Conservation (phyloP, 768 basidiomycete genomes). For the Mycena galericulata region DNA sequence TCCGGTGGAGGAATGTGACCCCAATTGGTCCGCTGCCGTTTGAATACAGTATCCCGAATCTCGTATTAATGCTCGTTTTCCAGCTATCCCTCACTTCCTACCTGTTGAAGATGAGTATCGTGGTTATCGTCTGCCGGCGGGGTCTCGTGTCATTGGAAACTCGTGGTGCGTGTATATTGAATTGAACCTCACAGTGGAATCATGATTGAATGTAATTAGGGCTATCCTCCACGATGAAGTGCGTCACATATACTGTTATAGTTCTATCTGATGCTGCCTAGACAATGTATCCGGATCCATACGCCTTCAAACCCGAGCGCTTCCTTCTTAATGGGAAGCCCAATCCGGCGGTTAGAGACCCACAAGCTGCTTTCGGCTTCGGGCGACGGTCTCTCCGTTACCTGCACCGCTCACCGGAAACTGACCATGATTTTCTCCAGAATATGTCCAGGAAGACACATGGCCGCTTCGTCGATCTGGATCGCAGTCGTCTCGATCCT, state of each 20-base stretch:
- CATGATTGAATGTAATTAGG: neutral
- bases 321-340: neutral
- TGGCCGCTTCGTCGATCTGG: neutral
- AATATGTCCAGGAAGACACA: neutral
- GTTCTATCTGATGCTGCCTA: neutral
- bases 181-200: neutral
- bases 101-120: constrained; percentile 31
- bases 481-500: constrained; percentile 4
- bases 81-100: constrained; percentile 27
- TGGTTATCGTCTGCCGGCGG: constrained; percentile 33
- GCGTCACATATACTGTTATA: neutral
- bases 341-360: neutral
- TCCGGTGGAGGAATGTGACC: constrained; percentile 1
- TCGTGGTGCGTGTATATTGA: neutral
- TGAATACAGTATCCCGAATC: neutral
- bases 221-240: constrained; percentile 10
- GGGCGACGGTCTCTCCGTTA: neutral
- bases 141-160: constrained; percentile 18
- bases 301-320: constrained; percentile 8
- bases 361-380: constrained; percentile 1
- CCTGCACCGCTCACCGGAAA: neutral
- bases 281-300: neutral
- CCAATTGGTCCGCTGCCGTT: neutral
- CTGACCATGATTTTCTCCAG: neutral
- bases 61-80: neutral